Base-by-base conservation (phyloP, 2,329 filamentous ascomycete species). In the Parascedosporium putredinis region DNA sequence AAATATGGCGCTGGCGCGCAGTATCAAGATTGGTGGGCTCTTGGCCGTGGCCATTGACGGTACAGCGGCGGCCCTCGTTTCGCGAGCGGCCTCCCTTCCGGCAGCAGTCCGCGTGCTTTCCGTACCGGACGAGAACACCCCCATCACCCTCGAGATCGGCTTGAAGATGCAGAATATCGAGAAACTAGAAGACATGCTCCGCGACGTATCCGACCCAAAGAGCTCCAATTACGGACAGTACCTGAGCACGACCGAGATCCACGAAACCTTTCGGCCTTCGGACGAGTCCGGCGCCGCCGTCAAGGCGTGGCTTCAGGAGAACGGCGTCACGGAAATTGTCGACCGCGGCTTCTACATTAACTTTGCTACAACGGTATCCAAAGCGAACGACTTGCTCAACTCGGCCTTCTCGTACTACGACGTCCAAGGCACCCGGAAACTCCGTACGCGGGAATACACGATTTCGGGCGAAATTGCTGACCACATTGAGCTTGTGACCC, bases 401-500 rank as follows among this genome's bases (percentile, higher is more conserved):
- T 66, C 70, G n/a, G 56, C 58, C n/a, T 73, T 72, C 51, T 60
- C 60, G 8, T 66, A 67, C 57, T 73, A 66, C 54, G 59, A 66
- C 46, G 61, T 62, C 9, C 66, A 63, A 6, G 64, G 59, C 9
- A 56, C 59, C 24, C 60, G 62, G 38, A 67, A 70, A 57, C 59
- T 63, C 40, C 53, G 61, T 2, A 58, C 59, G 1, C 52, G 52
- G 22, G 45, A 55, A 42, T 63, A 63, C 51, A 61, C 58, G 2
- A 51, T 64, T 14, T 60, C 60, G 0, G 60, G 66, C n/a, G 56
- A 64, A 12, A 54, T 74, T 47, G 55, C 58, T 22, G 51, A 54
- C 31, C 58, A 68, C 53, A 66, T 74, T 53, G 68, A 72, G 54
- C 58, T 73, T 27, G 62, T 74, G 45, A 66, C 69, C 22, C 71